Evolutionary conservation across 2,329 filamentous ascomycete genomes (phyloP).

Genomic region (Colletotrichum liriopes): DNA sequence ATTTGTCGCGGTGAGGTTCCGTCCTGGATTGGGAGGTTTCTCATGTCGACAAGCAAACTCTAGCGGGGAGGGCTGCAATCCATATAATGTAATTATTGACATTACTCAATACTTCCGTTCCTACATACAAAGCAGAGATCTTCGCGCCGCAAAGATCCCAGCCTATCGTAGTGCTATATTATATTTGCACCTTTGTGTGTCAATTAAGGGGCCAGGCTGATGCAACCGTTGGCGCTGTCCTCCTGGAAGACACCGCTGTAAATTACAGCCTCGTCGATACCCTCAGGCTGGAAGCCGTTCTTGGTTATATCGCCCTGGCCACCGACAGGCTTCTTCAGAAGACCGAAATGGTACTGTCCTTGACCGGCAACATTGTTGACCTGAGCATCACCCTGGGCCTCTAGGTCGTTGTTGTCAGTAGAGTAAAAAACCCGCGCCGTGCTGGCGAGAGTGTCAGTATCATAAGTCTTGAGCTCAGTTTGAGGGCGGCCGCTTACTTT

Average conservation of each 20-base stretch:
- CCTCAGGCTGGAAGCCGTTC: conserved; percentile 63
- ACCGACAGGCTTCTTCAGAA: conserved; percentile 72
- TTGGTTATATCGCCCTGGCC: conserved; percentile 60
- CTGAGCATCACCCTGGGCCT: conserved; percentile 61
- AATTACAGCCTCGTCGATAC: conserved; percentile 67
- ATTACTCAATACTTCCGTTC: neutral
- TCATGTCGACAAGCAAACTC: no score
- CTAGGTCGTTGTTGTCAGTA: conserved; percentile 59
- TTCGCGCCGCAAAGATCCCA: neutral
- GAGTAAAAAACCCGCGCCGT: conserved; percentile 73
- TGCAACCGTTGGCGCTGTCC: conserved; percentile 55
- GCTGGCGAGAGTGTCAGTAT: conserved; percentile 51
- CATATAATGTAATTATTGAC: neutral
- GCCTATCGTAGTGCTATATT: neutral
- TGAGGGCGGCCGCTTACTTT: conserved; percentile 58
- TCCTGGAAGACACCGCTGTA: conserved; percentile 69
- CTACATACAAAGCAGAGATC: neutral
- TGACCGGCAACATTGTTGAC: conserved; percentile 68
- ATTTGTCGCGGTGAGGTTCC: neutral
- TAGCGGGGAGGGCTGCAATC: no score
- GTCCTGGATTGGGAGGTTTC: neutral
- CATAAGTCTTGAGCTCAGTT: neutral
- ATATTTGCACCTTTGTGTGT: neutral
- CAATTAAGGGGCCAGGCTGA: conserved; percentile 29
- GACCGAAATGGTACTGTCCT: conserved; percentile 74